Conservation (phyloP, 768 basidiomycete species). For the Phlebiopsis flavidoalba region DNA sequence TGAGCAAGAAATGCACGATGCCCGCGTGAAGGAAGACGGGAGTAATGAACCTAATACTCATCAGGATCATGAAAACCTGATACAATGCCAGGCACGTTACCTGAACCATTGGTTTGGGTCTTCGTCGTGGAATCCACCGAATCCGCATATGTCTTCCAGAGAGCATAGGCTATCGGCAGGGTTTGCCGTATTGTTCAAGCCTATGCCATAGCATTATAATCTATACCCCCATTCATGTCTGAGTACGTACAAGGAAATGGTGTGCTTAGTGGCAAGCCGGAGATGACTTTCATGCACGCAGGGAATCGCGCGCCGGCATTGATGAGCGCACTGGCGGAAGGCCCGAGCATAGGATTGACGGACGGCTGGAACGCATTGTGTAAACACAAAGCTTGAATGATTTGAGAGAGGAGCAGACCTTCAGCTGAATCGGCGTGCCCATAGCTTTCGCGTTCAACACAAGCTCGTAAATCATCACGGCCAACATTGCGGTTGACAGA, state of each 20-base stretch:
- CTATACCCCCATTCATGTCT: not conserved
- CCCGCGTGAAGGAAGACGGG: slow-evolving; percentile 94
- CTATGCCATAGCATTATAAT: slow-evolving; percentile 27
- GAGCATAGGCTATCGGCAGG: slow-evolving; percentile 67
- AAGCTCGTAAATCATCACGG: slow-evolving; percentile 80
- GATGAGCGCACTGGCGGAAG: slow-evolving; percentile 78
- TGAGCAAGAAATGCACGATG: slow-evolving; percentile 86
- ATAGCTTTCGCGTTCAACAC: slow-evolving; percentile 70
- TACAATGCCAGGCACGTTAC: slow-evolving; percentile 18
- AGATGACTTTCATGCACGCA: slow-evolving; percentile 82
- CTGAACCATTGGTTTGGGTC: slow-evolving; percentile 55
- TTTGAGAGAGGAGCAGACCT: slow-evolving; percentile 38
- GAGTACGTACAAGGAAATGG: slow-evolving; percentile 51
- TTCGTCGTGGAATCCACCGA: slow-evolving; percentile 59
- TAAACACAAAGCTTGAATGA: not conserved
- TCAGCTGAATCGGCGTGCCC: slow-evolving; percentile 81
- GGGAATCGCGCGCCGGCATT: slow-evolving; percentile 89
- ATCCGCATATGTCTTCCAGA: slow-evolving; percentile 81
- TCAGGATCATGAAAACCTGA: not conserved
- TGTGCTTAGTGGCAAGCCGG: slow-evolving; percentile 47
- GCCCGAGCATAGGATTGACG: slow-evolving; percentile 90
- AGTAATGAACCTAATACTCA: slow-evolving; percentile 54
- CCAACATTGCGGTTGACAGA: slow-evolving; percentile 62
- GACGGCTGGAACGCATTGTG: slow-evolving; percentile 45
- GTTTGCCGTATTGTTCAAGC: slow-evolving; percentile 81